Evolutionary conservation across 768 basidiomycete genomes (phyloP).

Genomic region (Amyloporia xantha): DNA sequence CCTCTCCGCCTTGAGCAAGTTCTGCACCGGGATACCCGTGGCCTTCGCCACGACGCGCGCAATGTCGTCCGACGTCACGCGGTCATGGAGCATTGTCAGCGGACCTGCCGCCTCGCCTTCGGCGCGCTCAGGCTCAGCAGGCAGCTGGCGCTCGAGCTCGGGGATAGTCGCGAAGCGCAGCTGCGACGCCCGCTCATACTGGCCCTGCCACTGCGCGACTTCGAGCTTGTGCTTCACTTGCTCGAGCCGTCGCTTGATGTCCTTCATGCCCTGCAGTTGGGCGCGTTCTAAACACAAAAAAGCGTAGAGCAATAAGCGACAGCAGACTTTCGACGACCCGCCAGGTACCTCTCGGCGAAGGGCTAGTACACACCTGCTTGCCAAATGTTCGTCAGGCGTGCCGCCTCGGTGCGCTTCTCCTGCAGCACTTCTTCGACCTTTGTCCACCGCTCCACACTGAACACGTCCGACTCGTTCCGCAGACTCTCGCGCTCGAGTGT

Average conservation of each 20-base stretch:
- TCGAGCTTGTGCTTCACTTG: slow-evolving; percentile 82
- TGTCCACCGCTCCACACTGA: slow-evolving; percentile 65
- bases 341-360: not conserved
- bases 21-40: slow-evolving; percentile 89
- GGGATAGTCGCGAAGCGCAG: slow-evolving; percentile 83
- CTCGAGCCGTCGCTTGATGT: slow-evolving; percentile 71
- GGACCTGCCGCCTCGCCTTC: slow-evolving; percentile 45
- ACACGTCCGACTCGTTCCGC: slow-evolving; percentile 82
- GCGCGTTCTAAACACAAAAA: slow-evolving; percentile 62
- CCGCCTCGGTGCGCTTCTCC: slow-evolving; percentile 56
- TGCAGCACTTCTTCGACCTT: slow-evolving; percentile 62
- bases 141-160: slow-evolving; percentile 66
- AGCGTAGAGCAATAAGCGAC: too few relatives aligned
- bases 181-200: slow-evolving; percentile 78
- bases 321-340: not conserved
- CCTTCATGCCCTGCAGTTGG: slow-evolving; percentile 62
- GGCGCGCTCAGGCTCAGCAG: slow-evolving; percentile 34
- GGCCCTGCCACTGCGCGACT: slow-evolving; percentile 83
- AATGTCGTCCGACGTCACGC: slow-evolving; percentile 87
- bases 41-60: slow-evolving; percentile 81
- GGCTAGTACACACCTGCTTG: slow-evolving; percentile 47
- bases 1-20: slow-evolving; percentile 80
- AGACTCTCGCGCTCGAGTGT: slow-evolving; percentile 84
- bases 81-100: slow-evolving; percentile 69
- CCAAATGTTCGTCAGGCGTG: slow-evolving; percentile 60